phyloP scores from a whole-genome alignment of 2,329 filamentous ascomycete genomes.

The Neofusicoccum umdonicola region DNA sequence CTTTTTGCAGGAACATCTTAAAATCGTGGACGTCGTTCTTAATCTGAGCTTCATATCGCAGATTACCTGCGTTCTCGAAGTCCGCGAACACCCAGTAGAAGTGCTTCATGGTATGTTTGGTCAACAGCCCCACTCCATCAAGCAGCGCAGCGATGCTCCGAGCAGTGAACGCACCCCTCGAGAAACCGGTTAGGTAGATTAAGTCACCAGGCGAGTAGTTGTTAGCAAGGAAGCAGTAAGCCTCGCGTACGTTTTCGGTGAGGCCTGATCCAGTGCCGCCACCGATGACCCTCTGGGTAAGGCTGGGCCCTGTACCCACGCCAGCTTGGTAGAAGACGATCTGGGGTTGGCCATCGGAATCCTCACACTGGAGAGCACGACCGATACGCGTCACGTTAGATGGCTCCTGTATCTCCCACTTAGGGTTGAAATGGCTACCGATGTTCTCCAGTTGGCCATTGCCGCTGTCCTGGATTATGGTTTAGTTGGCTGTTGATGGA shows the following conservation, averaged over 20 bases:
- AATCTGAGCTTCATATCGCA: slow-evolving; percentile 7
- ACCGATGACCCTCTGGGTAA: slow-evolving; percentile 19
- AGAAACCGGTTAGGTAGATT: slow-evolving; percentile 56
- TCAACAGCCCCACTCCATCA: slow-evolving; percentile 23
- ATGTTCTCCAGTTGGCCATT: slow-evolving; percentile 17
- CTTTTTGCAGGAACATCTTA: neutral
- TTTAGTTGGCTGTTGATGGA: neutral
- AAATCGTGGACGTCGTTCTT: slow-evolving; percentile 8
- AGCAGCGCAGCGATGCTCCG: slow-evolving; percentile 25
- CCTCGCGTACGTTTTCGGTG: slow-evolving; percentile 55
- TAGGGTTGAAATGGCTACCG: neutral
- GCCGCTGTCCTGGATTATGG: slow-evolving; percentile 7
- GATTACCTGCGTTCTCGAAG: slow-evolving; percentile 21
- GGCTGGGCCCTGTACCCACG: slow-evolving; percentile 31
- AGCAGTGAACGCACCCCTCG: slow-evolving; percentile 56
- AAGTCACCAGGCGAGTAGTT: slow-evolving; percentile 58
- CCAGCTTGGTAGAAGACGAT: slow-evolving; percentile 44
- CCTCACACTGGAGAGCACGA: slow-evolving; percentile 34
- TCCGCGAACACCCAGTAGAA: slow-evolving; percentile 23
- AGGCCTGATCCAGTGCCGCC: slow-evolving; percentile 31
- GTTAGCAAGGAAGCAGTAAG: slow-evolving; percentile 61
- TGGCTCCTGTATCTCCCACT: slow-evolving; percentile 23
- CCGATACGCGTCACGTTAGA: slow-evolving; percentile 42
- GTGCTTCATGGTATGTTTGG: slow-evolving; percentile 20
- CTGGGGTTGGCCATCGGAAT: slow-evolving; percentile 31